These are phyloP conservation scores for Monosporascus sp. DNA, from an alignment of 2,329 filamentous ascomycete species.

Conservation along the genomic window DNA sequence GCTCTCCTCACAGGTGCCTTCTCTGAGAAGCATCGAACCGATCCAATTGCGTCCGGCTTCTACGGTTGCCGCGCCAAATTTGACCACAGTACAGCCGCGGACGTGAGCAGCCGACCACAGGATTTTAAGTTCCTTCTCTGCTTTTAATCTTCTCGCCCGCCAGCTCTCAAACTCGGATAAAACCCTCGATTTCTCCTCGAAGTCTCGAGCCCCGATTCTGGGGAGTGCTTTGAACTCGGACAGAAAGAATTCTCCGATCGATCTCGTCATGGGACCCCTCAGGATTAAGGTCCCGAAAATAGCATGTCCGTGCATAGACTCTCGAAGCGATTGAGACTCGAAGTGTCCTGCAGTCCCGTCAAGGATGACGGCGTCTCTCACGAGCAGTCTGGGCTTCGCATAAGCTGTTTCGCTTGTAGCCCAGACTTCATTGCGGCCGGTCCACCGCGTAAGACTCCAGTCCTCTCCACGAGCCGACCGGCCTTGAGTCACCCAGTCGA, in stretches of 20 bases:
- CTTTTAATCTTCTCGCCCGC: constrained; percentile 48
- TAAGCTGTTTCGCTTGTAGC: constrained; percentile 27
- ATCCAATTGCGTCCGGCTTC: constrained; percentile 81
- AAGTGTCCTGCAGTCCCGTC: constrained; percentile 45
- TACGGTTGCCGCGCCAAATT: constrained; percentile 78
- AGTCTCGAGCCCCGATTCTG: constrained; percentile 77
- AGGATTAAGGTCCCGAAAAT: constrained; percentile 83
- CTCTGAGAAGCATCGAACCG: constrained; percentile 64
- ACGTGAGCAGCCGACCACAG: constrained; percentile 80
- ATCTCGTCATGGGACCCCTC: constrained; percentile 63
- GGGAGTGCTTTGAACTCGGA: constrained; percentile 73
- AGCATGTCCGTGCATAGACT: constrained; percentile 68
- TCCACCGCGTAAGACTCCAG: constrained; percentile 79
- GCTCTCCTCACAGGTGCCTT: constrained; percentile 62
- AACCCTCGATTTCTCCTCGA: constrained; percentile 41
- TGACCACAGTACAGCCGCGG: constrained; percentile 81
- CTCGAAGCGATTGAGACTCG: constrained; percentile 38
- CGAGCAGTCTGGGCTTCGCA: constrained; percentile 54
- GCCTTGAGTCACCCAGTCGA: constrained; percentile 94
- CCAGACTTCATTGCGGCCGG: constrained; percentile 87
- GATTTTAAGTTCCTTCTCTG: constrained; percentile 56
- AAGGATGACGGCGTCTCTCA: constrained; percentile 81
- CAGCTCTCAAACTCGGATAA: constrained; percentile 43
- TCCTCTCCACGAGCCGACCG: constrained; percentile 79
- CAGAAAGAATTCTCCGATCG: constrained; percentile 69